Percentiles rank a stretch among this genome's conserved stretches.
Conservation (phyloP, 768 basidiomycete genomes). For the Serendipita sp. region DNA sequence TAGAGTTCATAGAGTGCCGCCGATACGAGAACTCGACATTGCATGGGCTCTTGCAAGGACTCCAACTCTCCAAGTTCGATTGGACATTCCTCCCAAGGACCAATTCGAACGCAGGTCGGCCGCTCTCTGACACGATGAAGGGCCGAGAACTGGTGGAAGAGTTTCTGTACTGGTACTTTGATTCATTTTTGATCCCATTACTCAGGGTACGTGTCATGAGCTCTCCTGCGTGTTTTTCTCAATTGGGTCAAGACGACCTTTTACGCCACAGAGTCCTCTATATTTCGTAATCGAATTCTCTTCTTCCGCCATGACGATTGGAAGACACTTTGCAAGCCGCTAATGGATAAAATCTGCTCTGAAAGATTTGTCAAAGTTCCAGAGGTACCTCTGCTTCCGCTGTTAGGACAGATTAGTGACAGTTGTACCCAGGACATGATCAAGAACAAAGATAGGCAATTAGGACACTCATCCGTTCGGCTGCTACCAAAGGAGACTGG, state of each 20-base stretch:
- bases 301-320: slow-evolving; percentile 96
- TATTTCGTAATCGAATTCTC: slow-evolving; percentile 61
- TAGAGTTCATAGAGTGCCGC: slow-evolving; percentile 52
- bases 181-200: slow-evolving; percentile 63
- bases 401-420: background rate
- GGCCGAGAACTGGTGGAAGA: slow-evolving; percentile 70
- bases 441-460: slow-evolving; percentile 43
- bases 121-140: slow-evolving; percentile 53
- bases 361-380: slow-evolving; percentile 57
- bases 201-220: slow-evolving; percentile 39
- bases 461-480: slow-evolving; percentile 76
- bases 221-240: background rate
- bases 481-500: slow-evolving; percentile 90
- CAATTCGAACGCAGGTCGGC: slow-evolving; percentile 21
- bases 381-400: slow-evolving; percentile 29
- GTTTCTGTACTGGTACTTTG: slow-evolving; percentile 89
- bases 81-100: slow-evolving; percentile 41
- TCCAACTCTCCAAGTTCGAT: slow-evolving; percentile 56
- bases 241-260: slow-evolving; percentile 56
- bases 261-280: slow-evolving; percentile 84
- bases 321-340: slow-evolving; percentile 63
- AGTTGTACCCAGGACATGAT: slow-evolving; percentile 36
- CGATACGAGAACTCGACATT: slow-evolving; percentile 70
- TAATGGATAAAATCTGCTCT: slow-evolving; percentile 54
- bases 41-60: slow-evolving; percentile 59